These are phyloP conservation scores for Entoloma clypeatum DNA, from an alignment of 1,284 basidiomycete genomes.

Conservation along the genomic window DNA sequence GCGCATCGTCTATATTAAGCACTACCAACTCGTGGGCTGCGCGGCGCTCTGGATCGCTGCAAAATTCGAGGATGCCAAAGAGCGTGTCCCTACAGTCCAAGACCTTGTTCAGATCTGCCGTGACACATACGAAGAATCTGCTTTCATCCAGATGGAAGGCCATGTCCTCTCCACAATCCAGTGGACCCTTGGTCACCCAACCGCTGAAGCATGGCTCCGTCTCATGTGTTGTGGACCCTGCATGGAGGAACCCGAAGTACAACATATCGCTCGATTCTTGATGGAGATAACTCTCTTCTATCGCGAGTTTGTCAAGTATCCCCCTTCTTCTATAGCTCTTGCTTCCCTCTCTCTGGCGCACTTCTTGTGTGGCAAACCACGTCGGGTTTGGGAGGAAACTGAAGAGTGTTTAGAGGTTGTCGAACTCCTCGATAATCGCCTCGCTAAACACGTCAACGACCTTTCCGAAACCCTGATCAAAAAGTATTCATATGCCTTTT, in stretches of 20 bases:
- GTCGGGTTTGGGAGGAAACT: conserved; percentile 77
- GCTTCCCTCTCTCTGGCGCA: conserved; percentile 89
- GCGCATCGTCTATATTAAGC: conserved; percentile 97
- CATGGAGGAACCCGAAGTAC: conserved; percentile 83
- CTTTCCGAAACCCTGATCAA: conserved; percentile 93
- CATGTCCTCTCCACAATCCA: conserved; percentile 95
- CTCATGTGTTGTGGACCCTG: conserved; percentile 67
- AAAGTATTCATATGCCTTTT: conserved; percentile 96
- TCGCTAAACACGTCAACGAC: conserved; percentile 83
- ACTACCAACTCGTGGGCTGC: conserved; percentile 99
- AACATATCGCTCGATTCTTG: conserved; percentile 93
- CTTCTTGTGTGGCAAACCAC: conserved; percentile 76
- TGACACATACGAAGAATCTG: conserved; percentile 92
- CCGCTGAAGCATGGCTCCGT: conserved; percentile 95
- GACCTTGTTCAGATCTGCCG: conserved; percentile 95
- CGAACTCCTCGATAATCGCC: conserved; percentile 79
- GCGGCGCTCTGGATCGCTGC: conserved; percentile 98
- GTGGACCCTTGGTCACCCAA: conserved; percentile 97
- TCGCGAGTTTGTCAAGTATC: conserved; percentile 87
- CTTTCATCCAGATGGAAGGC: conserved; percentile 96
- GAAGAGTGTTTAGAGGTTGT: conserved; percentile 76
- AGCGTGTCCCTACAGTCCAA: conserved; percentile 92
- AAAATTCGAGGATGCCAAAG: conserved; percentile 99
- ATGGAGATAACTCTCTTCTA: conserved; percentile 99
- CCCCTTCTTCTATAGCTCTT: conserved; percentile 83